Evolutionary conservation across 164 flowering plant genomes (phyloP).

Genomic region (Nymphaea colorata): DNA sequence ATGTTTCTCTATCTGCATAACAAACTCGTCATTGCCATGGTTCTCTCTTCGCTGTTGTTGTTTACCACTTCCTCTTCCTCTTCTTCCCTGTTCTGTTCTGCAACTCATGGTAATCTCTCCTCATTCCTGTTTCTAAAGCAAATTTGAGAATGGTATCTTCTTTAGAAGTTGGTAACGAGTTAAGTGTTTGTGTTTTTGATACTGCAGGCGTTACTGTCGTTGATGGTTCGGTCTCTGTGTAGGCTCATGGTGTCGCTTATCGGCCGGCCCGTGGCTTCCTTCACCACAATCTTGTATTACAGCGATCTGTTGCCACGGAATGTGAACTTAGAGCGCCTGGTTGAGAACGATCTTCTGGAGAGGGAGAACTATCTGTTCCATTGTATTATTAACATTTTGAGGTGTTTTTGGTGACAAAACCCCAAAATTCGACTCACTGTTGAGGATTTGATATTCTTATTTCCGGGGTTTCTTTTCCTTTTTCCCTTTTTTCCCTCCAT

Average conservation of each 20-base stretch:
- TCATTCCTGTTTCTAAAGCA: neutral
- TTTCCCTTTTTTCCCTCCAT: neutral
- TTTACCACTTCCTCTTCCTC: neutral
- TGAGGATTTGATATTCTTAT: too few species aligned
- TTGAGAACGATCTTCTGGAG: constrained; percentile 29
- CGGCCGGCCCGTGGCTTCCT: constrained; percentile 25
- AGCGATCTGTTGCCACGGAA: constrained; percentile 48
- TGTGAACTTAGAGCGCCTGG: constrained; percentile 25
- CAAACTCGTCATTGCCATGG: neutral
- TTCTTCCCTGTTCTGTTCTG: neutral
- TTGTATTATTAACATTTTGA: constrained; percentile 39
- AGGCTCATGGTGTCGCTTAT: constrained; percentile 27
- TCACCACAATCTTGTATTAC: constrained; percentile 45
- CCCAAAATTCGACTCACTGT: neutral
- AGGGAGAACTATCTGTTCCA: constrained; percentile 38
- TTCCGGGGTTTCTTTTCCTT: neutral
- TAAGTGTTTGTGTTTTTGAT: neutral
- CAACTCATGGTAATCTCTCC: neutral
- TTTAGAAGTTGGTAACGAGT: too few species aligned
- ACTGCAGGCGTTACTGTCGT: constrained; percentile 27
- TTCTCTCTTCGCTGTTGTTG: neutral
- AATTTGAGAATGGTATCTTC: neutral
- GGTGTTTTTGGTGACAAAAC: constrained; percentile 38
- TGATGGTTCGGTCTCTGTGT: constrained; percentile 43
- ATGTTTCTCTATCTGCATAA: neutral